Evolutionary conservation across 495 filamentous ascomycete genomes (phyloP), one percentile per base, ranked within the genome.

Genomic region (Penicillium argentinense): DNA sequence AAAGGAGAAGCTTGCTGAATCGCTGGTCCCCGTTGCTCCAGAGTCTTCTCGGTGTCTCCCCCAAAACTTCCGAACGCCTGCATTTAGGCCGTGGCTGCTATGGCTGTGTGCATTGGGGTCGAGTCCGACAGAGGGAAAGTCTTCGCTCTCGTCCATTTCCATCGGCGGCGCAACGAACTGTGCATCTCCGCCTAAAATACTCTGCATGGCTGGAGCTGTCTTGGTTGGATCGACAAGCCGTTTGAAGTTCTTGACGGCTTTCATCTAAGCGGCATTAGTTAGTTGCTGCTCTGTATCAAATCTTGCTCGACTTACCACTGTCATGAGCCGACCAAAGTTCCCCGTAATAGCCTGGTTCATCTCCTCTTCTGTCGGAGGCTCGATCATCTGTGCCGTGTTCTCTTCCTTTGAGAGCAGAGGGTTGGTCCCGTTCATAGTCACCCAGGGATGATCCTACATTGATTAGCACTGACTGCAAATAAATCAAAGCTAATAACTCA

Each of bases 221-320:
- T 75, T 70, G 40, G 65, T 38, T 56, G 69, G 49, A 38, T 73
- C 63, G 26, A 78, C 59, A 1, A 87, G 58, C 16, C 74, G 71
- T 54, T 95, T 96, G 67, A 97, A 96, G 41, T 85, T 88, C 43
- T 81, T 82, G 25, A 95, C 92, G 7, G 92, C 93, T 84, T 85
- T 93, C 77, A 98, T 87, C 89, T 96, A 57, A n/a, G n/a, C n/a
- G n/a, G n/a, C n/a, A n/a, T n/a, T n/a, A n/a, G n/a, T n/a, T n/a
- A n/a, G n/a, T n/a, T n/a, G n/a, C n/a, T n/a, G n/a, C n/a, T n/a
- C n/a, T n/a, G n/a, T n/a, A n/a, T n/a, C n/a, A n/a, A n/a, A n/a
- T n/a, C n/a, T n/a, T n/a, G n/a, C n/a, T n/a, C n/a, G n/a, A 68
- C 87, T 61, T 80, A 95, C 91, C 50, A 98, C 85, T 18, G 84